Base-by-base conservation (phyloP, 2,329 filamentous ascomycete genomes). In the Phialocephala subalpina region DNA sequence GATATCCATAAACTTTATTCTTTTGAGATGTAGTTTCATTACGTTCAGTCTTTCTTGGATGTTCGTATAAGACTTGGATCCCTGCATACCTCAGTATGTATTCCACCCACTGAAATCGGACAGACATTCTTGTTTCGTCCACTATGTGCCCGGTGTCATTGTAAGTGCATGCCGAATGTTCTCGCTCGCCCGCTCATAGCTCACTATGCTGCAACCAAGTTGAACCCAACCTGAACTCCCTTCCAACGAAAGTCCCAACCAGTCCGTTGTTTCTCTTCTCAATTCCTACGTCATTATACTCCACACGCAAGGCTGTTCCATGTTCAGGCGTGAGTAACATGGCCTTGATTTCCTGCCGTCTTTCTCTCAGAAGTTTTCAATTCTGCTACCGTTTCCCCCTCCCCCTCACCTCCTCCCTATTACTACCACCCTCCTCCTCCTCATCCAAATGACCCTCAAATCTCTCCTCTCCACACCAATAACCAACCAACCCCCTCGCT, bases 401-500 rank as follows among this genome's bases (percentile, higher is more conserved):
- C 40, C n/a, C 3, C 40, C 12, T 35, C 25, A 40, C 35, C 35
- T 27, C 1, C 36, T 22, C 47, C 16, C 45, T 45, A 40, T 22
- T 25, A 27, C 29, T 25, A 45, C 47, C 27, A 14, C 25, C 55
- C n/a, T 35, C 38, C 29, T 60, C 60, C 60, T 60, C 60, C n/a
- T 47, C 69, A 25, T 64, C 63, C 69, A 74, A 79, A 49, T 71
- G 62, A 29, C 81, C 82, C 7, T 81, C 78, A 67, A 81, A 89
- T 67, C 78, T 75, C 77, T 86, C 81, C 58, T 85, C 82, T 70
- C 82, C 79, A 40, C 87, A 90, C 83, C 91, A 94, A 73, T 88
- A 90, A 79, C 91, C 85, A 52, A 94, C 91, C 75, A 96, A 80
- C 67, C 85, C 84, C 73, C 90, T 82, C 18, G 92, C 90, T 0